A percentile compares a stretch with the other conserved stretches of the same genome.
Evolutionary conservation across 2,329 filamentous ascomycete species (phyloP).

Genomic region (Calycina herbarum): DNA sequence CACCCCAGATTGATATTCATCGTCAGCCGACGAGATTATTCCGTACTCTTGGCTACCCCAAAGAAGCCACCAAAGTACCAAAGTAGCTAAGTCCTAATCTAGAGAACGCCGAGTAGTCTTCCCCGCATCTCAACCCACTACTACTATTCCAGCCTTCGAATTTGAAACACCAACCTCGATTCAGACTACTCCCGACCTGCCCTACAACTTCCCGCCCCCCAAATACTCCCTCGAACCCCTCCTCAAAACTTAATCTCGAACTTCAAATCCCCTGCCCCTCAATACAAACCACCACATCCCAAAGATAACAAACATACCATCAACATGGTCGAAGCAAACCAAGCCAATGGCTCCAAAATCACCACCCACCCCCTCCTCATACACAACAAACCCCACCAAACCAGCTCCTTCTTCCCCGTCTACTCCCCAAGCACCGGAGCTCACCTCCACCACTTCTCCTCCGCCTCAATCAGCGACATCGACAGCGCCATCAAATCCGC

Average conservation of each 20-base stretch:
- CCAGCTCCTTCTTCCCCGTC: slow-evolving; percentile 54
- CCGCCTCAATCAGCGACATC: slow-evolving; percentile 57
- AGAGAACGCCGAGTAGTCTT: too few relatives aligned
- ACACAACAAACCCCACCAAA: slow-evolving; percentile 46
- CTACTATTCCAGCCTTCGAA: too few relatives aligned
- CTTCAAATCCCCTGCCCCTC: background rate
- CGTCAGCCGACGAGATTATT: too few relatives aligned
- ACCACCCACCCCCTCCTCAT: slow-evolving; percentile 43
- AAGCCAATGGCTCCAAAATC: background rate
- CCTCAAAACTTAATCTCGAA: background rate
- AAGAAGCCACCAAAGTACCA: too few relatives aligned
- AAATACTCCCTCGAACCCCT: too few relatives aligned
- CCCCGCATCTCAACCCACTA: too few relatives aligned
- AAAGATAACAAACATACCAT: background rate
- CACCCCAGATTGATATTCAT: too few relatives aligned
- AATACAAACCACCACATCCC: background rate
- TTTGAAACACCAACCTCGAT: too few relatives aligned
- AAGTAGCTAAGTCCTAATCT: too few relatives aligned
- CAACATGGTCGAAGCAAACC: background rate
- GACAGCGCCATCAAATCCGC: slow-evolving; percentile 55
- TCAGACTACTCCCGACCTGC: too few relatives aligned
- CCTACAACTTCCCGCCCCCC: too few relatives aligned
- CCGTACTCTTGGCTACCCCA: too few relatives aligned
- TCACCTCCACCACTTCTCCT: slow-evolving; percentile 55
- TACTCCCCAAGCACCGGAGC: slow-evolving; percentile 54